These are phyloP conservation scores for Xylaria curta DNA, from an alignment of 495 filamentous ascomycete genomes.

Conservation along the genomic window DNA sequence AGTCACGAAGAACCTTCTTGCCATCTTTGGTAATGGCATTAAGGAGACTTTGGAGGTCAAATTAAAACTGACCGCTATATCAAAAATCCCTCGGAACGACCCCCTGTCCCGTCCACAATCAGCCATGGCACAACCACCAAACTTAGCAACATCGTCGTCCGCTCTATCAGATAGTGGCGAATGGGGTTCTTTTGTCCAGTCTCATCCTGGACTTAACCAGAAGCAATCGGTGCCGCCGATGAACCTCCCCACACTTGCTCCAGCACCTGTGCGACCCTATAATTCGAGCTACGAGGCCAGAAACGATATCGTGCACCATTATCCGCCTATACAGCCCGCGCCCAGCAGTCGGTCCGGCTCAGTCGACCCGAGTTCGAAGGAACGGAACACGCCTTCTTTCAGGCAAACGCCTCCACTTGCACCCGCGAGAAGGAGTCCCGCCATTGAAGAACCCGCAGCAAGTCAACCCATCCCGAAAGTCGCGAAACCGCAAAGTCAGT, in stretches of 20 bases:
- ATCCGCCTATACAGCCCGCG: conserved; percentile 21
- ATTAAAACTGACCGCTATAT: conserved; percentile 82
- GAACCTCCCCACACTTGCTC: conserved; percentile 26
- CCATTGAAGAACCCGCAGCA: conserved; percentile 23
- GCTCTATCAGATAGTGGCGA: conserved; percentile 48
- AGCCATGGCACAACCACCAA: conserved; percentile 30
- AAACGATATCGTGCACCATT: conserved; percentile 16
- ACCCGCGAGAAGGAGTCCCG: conserved; percentile 27
- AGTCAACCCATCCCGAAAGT: conserved; percentile 28
- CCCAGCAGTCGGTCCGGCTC: conserved; percentile 34
- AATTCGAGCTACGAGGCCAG: conserved; percentile 30
- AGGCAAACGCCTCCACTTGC: conserved; percentile 15
- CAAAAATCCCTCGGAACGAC: conserved; percentile 69
- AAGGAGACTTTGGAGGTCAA: conserved; percentile 95
- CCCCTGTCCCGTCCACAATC: conserved; percentile 51
- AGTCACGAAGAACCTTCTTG: conserved; percentile 82
- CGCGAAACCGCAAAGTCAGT: conserved; percentile 34
- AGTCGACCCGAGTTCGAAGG: conserved; percentile 29
- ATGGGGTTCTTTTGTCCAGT: conserved; percentile 58
- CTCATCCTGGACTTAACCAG: conserved; percentile 46
- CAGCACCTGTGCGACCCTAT: conserved; percentile 34
- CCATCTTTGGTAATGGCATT: conserved; percentile 79
- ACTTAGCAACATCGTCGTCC: conserved; percentile 31
- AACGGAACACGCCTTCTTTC: conserved; percentile 14
- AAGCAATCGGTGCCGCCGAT: conserved; percentile 21